phyloP scores from a whole-genome alignment of 2,329 filamentous ascomycete species.

The Cladosporium sp. region DNA sequence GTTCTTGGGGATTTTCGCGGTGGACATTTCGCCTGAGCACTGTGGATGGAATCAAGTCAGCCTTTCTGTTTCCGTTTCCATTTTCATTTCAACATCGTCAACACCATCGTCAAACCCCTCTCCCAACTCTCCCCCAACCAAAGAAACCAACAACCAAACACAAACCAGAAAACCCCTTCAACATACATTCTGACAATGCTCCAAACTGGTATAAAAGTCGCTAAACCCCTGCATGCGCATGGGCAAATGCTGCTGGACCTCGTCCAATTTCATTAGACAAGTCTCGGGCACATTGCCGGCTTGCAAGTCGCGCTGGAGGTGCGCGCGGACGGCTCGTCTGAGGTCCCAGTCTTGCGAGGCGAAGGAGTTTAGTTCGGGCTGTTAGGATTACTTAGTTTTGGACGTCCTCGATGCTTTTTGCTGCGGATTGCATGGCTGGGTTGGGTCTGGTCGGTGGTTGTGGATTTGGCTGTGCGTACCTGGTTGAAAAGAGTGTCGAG shows the following conservation, averaged over 20 bases:
- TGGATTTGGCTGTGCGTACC: not conserved
- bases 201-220: conserved; percentile 54
- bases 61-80: no score
- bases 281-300: conserved; percentile 24
- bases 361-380: conserved; percentile 47
- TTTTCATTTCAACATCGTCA: no score
- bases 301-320: conserved; percentile 36
- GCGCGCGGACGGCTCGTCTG: conserved; percentile 36
- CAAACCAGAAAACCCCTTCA: no score
- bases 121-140: no score
- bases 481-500: not conserved
- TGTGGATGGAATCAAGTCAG: no score
- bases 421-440: no score
- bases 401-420: no score
- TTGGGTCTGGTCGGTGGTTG: no score
- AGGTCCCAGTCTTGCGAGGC: conserved; percentile 41
- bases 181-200: conserved; percentile 47
- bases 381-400: no score
- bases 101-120: no score
- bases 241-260: conserved; percentile 51
- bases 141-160: no score
- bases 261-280: conserved; percentile 33
- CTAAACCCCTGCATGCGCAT: conserved; percentile 54
- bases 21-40: conserved; percentile 43
- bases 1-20: conserved; percentile 23